Evolutionary conservation across 345 rosid species (phyloP), one percentile per base, ranked within the genome.

Genomic region (Pugionium cornutum): DNA sequence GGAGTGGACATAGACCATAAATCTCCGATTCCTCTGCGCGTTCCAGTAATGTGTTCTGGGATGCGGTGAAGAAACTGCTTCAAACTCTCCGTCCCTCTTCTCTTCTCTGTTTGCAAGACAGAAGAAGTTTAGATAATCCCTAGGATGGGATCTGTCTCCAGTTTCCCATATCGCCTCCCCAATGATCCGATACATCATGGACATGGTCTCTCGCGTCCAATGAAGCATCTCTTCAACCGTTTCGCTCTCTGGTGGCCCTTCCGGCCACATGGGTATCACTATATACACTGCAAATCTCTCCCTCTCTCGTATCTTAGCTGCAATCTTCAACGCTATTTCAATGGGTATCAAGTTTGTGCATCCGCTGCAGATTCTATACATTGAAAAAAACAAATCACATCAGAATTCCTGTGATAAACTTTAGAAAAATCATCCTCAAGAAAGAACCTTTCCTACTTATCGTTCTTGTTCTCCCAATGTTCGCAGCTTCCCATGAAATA

Each of bases 241-340:
- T 32, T 89, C 91, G 49, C 97, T 87, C 31, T 83, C 94, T 0
- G 97, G 89, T 30, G 77, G 76, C 25, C 96, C 97, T 78, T 89
- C 98, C 3, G 98, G 96, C 96, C 98, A 92, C 98, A 92, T 89
- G 7, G 98, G 96, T 48, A 92, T 84, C 79, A 89, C 47, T 31
- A 92, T 78, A 59, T 92, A 92, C 41, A 78, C 89, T 0, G 96
- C 80, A 76, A 92, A 89, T 45, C 94, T 84, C 78, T 89, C 81
- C 37, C 59, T 82, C 0, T 78, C 81, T 25, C 66, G 80, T 33
- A 89, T 87, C 76, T 89, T 92, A 33, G 68, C 76, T 0, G 62
- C 89, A 3, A 86, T 69, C 74, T 92, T 87, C 0, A 92, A 86
- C 1, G 91, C 91, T 59, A 89, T 86, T 80, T 87, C 97, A 0